Percentiles rank a stretch among this genome's conserved stretches.
Evolutionary conservation across 495 filamentous ascomycete genomes (phyloP).

Genomic region (Penicillium cosmopolitanum): DNA sequence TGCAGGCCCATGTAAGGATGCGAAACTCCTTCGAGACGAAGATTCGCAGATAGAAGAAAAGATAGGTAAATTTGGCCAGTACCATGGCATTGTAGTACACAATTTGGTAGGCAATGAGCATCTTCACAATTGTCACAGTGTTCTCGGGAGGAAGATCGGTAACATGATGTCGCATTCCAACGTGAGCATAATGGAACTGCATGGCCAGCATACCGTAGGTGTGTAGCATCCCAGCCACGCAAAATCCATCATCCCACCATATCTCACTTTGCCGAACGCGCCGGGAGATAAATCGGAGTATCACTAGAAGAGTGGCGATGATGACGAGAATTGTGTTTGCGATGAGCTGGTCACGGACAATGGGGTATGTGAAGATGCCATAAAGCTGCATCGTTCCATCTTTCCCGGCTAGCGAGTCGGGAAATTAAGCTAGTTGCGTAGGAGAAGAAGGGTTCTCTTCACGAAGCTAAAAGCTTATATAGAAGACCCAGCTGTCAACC

Average conservation of each 20-base stretch:
- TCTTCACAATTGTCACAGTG: conserved; percentile 24
- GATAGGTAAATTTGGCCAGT: conserved; percentile 52
- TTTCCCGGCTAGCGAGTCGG: not conserved
- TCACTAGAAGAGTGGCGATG: conserved; percentile 18
- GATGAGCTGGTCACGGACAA: conserved; percentile 29
- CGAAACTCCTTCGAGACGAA: conserved; percentile 47
- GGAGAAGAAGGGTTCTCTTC: not conserved
- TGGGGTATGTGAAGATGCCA: conserved; percentile 23
- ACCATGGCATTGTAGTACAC: conserved; percentile 41
- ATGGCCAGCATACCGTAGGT: conserved; percentile 31
- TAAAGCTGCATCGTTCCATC: conserved; percentile 20
- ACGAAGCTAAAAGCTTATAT: not conserved
- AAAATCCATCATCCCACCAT: conserved; percentile 31
- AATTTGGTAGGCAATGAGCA: conserved; percentile 29
- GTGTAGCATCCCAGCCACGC: conserved; percentile 18
- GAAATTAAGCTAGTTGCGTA: not conserved
- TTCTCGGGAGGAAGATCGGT: conserved; percentile 21
- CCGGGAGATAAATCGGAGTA: conserved; percentile 24
- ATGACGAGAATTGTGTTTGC: conserved; percentile 27
- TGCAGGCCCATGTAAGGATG: conserved; percentile 33
- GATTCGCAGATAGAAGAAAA: conserved; percentile 56
- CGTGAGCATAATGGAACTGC: conserved; percentile 26
- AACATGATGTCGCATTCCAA: conserved; percentile 27
- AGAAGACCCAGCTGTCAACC: not conserved
- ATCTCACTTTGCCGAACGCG: conserved; percentile 17